phyloP scores from a whole-genome alignment of 768 basidiomycete species.

The Macrolepiota dolichaula region DNA sequence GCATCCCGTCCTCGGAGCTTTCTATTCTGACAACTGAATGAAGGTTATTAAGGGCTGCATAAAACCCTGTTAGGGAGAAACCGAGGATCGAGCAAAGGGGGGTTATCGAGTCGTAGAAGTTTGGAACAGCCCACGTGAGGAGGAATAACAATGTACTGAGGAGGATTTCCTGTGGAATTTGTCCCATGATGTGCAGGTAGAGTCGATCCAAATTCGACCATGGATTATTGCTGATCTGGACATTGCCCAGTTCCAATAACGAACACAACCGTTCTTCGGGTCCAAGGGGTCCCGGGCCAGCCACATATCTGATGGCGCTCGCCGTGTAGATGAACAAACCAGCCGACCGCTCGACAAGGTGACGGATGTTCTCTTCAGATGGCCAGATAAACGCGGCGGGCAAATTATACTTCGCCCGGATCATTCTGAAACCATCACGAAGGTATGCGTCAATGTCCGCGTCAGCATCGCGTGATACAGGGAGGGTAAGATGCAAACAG shows the following conservation, averaged over 20 bases:
- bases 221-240: background rate
- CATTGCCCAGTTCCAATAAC: background rate
- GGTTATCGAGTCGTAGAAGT: background rate
- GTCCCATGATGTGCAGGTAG: background rate
- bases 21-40: background rate
- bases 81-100: background rate
- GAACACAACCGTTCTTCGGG: background rate
- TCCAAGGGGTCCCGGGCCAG: background rate
- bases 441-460: slow-evolving; percentile 18
- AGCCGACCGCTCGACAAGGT: background rate
- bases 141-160: background rate
- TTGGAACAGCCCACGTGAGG: background rate
- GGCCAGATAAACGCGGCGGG: background rate
- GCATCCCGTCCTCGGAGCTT: background rate
- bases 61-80: background rate
- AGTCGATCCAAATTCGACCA: background rate
- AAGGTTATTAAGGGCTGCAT: background rate
- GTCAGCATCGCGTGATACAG: slow-evolving; percentile 10
- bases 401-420: slow-evolving; percentile 7
- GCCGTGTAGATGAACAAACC: background rate
- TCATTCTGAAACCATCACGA: slow-evolving; percentile 6
- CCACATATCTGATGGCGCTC: background rate
- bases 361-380: background rate
- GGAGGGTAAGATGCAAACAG: slow-evolving; percentile 3
- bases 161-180: background rate